Percentiles rank a stretch among this genome's conserved stretches.
phyloP scores from a whole-genome alignment of 2,329 filamentous ascomycete genomes.

The Chaetomiaceae sp. region DNA sequence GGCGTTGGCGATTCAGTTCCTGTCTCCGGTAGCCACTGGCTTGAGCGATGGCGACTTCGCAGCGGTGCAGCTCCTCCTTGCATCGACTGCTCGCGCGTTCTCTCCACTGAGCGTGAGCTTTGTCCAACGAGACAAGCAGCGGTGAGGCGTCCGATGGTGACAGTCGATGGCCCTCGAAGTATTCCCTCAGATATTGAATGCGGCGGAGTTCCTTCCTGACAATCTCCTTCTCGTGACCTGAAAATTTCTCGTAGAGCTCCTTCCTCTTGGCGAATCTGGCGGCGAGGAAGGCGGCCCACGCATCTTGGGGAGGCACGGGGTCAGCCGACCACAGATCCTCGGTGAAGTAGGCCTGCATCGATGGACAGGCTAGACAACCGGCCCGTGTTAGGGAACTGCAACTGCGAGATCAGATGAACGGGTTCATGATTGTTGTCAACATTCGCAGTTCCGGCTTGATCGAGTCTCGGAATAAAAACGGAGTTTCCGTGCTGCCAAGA shows the following conservation, averaged over 20 bases:
- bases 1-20: constrained; percentile 16
- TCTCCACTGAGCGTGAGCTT: constrained; percentile 17
- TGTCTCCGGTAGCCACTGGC: constrained; percentile 10
- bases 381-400: background rate
- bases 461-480: too few relatives aligned
- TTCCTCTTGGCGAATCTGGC: constrained; percentile 17
- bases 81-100: constrained; percentile 11
- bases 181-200: constrained; percentile 21
- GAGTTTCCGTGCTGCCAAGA: too few relatives aligned
- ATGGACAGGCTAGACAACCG: too few relatives aligned
- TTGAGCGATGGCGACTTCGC: constrained; percentile 16
- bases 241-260: constrained; percentile 18
- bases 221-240: constrained; percentile 18
- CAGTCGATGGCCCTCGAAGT: constrained; percentile 20
- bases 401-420: too few relatives aligned
- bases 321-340: constrained; percentile 22
- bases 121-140: constrained; percentile 15
- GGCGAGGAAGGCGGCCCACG: constrained; percentile 22
- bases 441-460: too few relatives aligned
- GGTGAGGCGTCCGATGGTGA: constrained; percentile 13
- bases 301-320: constrained; percentile 17
- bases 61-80: constrained; percentile 17
- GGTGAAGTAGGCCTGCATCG: constrained; percentile 18
- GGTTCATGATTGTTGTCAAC: too few relatives aligned
- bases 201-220: constrained; percentile 23